phyloP scores from a whole-genome alignment of 2,329 filamentous ascomycete species.

The Cordyceps fumosorosea region DNA sequence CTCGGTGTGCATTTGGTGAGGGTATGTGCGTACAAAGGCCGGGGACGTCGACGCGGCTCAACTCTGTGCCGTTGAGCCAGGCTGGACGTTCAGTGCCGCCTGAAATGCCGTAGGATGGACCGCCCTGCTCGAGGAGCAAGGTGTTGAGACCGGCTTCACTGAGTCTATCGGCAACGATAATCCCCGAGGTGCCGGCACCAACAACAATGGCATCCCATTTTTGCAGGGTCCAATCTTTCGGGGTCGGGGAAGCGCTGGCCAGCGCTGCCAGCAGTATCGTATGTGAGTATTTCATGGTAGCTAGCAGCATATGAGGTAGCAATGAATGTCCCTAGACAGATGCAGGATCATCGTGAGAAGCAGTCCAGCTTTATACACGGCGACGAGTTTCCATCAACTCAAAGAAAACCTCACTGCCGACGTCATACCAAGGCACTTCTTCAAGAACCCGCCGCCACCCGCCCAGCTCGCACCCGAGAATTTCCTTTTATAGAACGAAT shows the following conservation, averaged over 20 bases:
- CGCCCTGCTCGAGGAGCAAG: slow-evolving; percentile 45
- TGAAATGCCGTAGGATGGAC: slow-evolving; percentile 41
- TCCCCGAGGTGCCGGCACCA: slow-evolving; percentile 46
- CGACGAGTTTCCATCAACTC: not conserved
- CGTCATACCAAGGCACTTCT: slow-evolving; percentile 8
- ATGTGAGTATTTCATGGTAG: not conserved
- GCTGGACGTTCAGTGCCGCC: slow-evolving; percentile 39
- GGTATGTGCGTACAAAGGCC: slow-evolving; percentile 34
- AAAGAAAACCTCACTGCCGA: not conserved
- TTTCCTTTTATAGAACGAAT: slow-evolving; percentile 3
- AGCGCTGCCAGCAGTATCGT: not conserved
- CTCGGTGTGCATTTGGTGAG: too few species aligned
- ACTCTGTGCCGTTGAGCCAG: slow-evolving; percentile 40
- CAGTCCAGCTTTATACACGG: slow-evolving; percentile 1
- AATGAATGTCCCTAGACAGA: not conserved
- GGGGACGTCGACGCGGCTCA: slow-evolving; percentile 47
- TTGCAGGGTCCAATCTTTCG: slow-evolving; percentile 14
- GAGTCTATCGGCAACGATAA: slow-evolving; percentile 44
- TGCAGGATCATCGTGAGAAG: not conserved
- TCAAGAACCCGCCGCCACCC: not conserved
- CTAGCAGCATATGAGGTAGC: not conserved
- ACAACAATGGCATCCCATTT: slow-evolving; percentile 33
- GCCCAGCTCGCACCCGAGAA: not conserved
- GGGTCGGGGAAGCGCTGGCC: slow-evolving; percentile 9
- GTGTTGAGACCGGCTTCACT: slow-evolving; percentile 46